Evolutionary conservation across 176 grass and related monocot species (phyloP).

Genomic region (Areca catechu): DNA sequence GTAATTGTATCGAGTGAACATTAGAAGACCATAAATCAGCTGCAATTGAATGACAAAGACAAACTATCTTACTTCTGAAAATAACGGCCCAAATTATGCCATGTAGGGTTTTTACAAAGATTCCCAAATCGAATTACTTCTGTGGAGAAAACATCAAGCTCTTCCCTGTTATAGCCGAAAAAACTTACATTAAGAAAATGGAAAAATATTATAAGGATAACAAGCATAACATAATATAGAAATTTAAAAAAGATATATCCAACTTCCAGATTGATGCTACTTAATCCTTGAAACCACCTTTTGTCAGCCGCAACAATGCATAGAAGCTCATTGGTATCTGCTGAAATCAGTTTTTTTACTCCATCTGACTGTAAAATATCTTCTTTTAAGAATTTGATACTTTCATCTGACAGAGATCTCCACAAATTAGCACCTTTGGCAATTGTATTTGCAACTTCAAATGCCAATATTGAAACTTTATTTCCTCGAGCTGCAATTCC

Average conservation of each 20-base stretch:
- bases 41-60: no score
- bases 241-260: no score
- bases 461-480: conserved; percentile 14
- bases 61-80: conserved; percentile 55
- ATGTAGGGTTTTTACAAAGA: conserved; percentile 90
- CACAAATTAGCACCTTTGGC: conserved; percentile 62
- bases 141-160: conserved; percentile 65
- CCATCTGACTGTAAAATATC: conserved; percentile 83
- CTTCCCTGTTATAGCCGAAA: conserved; percentile 47
- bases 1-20: no score
- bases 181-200: background rate
- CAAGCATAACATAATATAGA: no score
- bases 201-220: no score
- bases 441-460: conserved; percentile 20
- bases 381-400: conserved; percentile 59
- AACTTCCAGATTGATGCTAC: no score
- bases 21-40: no score
- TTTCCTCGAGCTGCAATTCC: conserved; percentile 8
- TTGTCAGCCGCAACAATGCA: conserved; percentile 66
- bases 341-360: conserved; percentile 53
- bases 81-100: conserved; percentile 91
- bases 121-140: conserved; percentile 95
- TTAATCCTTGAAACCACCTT: conserved; percentile 37
- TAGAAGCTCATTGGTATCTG: conserved; percentile 53
- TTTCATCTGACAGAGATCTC: conserved; percentile 72